A percentile compares a stretch with the other conserved stretches of the same genome.
Evolutionary conservation across 345 rosid genomes (phyloP).

Genomic region (Cardamine resedifolia): DNA sequence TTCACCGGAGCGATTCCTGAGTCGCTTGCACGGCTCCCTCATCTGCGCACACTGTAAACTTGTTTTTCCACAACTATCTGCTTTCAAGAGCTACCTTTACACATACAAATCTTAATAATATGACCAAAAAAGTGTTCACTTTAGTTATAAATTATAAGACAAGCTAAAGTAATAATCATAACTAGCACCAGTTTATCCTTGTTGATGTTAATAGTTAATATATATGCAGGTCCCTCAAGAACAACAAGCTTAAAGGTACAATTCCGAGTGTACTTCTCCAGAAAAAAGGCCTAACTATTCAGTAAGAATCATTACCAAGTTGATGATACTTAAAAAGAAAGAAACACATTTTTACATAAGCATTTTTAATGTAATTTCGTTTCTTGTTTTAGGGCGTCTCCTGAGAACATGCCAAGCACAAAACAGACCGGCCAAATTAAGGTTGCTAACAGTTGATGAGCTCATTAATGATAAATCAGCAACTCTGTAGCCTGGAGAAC

Average conservation of each 20-base stretch:
- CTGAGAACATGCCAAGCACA: slow-evolving; percentile 41
- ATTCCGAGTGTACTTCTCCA: slow-evolving; percentile 48
- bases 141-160: not conserved
- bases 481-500: too few relatives aligned
- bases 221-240: slow-evolving; percentile 61
- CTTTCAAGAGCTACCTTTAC: not conserved
- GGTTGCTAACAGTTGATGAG: slow-evolving; percentile 22
- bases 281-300: slow-evolving; percentile 48
- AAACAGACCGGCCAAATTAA: slow-evolving; percentile 1
- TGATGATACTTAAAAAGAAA: not conserved
- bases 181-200: slow-evolving; percentile 17
- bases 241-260: slow-evolving; percentile 61
- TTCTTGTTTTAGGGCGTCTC: slow-evolving; percentile 52
- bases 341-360: not conserved
- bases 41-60: slow-evolving; percentile 60
- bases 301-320: slow-evolving; percentile 45
- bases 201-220: slow-evolving; percentile 14
- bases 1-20: slow-evolving; percentile 66
- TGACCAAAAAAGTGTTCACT: slow-evolving; percentile 1
- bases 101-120: slow-evolving; percentile 8
- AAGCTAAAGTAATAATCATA: slow-evolving; percentile 10
- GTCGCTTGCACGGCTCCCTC: slow-evolving; percentile 53
- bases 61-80: slow-evolving; percentile 4
- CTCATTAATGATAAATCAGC: not conserved
- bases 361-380: not conserved